These are phyloP conservation scores for Exserohilum rostratum DNA, from an alignment of 2,329 filamentous ascomycete species.

Conservation along the genomic window DNA sequence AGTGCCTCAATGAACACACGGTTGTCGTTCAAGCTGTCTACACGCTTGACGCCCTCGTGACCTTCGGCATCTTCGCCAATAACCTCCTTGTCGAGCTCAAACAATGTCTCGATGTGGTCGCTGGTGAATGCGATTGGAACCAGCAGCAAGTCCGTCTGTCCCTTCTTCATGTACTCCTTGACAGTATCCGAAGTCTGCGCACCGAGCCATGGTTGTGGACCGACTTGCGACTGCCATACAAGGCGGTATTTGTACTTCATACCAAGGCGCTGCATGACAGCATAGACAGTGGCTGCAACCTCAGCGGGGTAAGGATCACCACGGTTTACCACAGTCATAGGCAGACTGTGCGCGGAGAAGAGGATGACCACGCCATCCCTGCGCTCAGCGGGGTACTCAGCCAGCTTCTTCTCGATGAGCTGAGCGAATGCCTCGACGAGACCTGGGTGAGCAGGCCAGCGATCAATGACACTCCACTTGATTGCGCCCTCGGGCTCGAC, in stretches of 20 bases:
- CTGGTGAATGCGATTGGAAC: slow-evolving; percentile 97
- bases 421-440: slow-evolving; percentile 89
- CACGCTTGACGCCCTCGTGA: slow-evolving; percentile 72
- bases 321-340: slow-evolving; percentile 97
- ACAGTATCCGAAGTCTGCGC: slow-evolving; percentile 91
- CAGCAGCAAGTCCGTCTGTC: slow-evolving; percentile 86
- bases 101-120: slow-evolving; percentile 98
- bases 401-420: slow-evolving; percentile 86
- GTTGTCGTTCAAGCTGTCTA: slow-evolving; percentile 89
- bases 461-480: slow-evolving; percentile 95
- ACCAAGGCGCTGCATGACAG: slow-evolving; percentile 90
- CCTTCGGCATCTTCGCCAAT: slow-evolving; percentile 76
- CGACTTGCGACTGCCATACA: slow-evolving; percentile 98
- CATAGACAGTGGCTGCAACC: slow-evolving; percentile 92
- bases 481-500: slow-evolving; percentile 71
- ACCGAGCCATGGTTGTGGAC: slow-evolving; percentile 92
- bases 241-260: slow-evolving; percentile 91
- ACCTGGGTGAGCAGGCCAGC: slow-evolving; percentile 92
- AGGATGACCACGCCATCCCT: slow-evolving; percentile 82
- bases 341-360: slow-evolving; percentile 94
- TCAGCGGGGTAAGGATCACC: slow-evolving; percentile 95
- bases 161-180: slow-evolving; percentile 85
- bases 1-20: slow-evolving; percentile 88
- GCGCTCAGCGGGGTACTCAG: slow-evolving; percentile 81
- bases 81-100: slow-evolving; percentile 91